Base-by-base conservation (phyloP, 139 green algal genomes). In the Ulvella scutata region DNA sequence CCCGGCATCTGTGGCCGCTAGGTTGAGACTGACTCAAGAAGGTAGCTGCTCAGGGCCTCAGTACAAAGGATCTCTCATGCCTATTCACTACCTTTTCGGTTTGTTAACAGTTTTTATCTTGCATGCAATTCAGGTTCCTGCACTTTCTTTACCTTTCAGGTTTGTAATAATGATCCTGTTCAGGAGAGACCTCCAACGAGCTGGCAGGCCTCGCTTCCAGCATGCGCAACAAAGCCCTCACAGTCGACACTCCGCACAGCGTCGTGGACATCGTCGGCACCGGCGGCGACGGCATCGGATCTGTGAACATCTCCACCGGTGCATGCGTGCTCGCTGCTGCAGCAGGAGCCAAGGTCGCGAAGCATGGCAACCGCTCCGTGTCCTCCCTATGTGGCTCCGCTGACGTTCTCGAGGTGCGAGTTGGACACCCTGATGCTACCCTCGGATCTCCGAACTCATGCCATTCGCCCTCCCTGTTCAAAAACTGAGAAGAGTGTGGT, bases 191-290 rank as follows among this genome's bases (percentile, higher is more conserved):
- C 0, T 51, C 93, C 3, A 86, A 85, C 4, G 95, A 99, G 81
- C 84, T 99, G 26, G 91, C 92, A 9, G 94, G 94, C 4, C 76
- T 99, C 75, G 95, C 94, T 0, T 76, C 80, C 29, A 91, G 90
- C 3, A 94, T 99, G 89, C 79, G 88, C 17, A 67, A 76, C 23
- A 79, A 85, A 35, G 62, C 74, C 2, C 39, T 95, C 9, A 72
- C 38, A 0, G 92, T 97, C 26, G 35, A 91, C 9, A 89, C 84
- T 0, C 21, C 29, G 0, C 74, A 78, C 36, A 79, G 87, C 74
- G 79, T 90, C 4, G 78, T 99, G 73, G 95, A 99, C 87, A 99
- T 99, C 74, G 95, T 99, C 74, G 95, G 95, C 38, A 99, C 95
- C 0, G 95, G 95, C 31, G 95, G 95, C 10, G 95, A 99, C 80